Base-by-base conservation (phyloP, 2,329 filamentous ascomycete species). In the Capronia epimyces region DNA sequence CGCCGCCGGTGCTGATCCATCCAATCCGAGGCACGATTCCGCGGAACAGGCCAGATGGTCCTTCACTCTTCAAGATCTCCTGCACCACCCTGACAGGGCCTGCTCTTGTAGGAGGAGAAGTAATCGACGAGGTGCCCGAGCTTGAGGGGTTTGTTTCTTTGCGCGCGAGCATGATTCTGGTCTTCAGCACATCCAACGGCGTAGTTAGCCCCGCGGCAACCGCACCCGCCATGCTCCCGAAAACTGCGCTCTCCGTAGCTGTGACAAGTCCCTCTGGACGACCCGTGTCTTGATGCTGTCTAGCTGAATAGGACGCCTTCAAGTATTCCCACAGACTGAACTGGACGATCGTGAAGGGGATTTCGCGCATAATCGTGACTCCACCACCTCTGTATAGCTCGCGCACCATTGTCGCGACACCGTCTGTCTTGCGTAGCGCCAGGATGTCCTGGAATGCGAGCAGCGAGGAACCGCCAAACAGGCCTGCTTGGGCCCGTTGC, bases 271-370 rank as follows among this genome's bases (percentile, higher is more conserved):
- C 62, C 74, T 64, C 77, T 71, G 58, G 63, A 53, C 64, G 62
- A 43, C 60, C 52, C 43, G 47, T 22, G 37, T 77, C 69, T 4
- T 82, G 76, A 78, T 81, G 87, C 36, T 76, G 64, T 18, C 67
- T 67, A 31, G 64, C 62, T 3, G 65, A 65, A 60, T 74, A 75
- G 1, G 63, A 59, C 31, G 67, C 75, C 77, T 96, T 97, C 77
- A 97, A 80, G 3, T 79, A 82, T 71, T 98, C 93, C 93, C 93
- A 98, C 57, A 98, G 78, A 40, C 93, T 93, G 67, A 98, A 98
- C 70, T 98, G 93, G 57, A 98, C 86, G 8, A 96, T 84, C 2
- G 94, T 97, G 65, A 98, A 98, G 3, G 93, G 93, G 55, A 98
- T 90, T 75, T 98, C 93, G 52, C 93, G 82, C 72, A 96, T 85